Conservation (phyloP, 139 green algal species). For the Chloropicon primus region DNA sequence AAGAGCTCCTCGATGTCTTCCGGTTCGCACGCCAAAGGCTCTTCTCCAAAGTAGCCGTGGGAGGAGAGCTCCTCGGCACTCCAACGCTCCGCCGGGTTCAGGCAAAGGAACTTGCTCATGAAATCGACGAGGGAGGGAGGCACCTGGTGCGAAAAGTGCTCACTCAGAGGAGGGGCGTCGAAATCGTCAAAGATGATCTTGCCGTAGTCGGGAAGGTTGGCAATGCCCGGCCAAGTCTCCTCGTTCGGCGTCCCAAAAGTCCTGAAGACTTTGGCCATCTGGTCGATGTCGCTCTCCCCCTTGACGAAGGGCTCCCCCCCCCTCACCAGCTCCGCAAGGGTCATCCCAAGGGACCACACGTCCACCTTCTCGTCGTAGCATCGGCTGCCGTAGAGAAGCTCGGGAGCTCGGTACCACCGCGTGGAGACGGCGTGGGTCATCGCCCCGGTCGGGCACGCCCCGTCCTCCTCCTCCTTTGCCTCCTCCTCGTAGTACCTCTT, state of each 20-base stretch:
- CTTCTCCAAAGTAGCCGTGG: too few species aligned
- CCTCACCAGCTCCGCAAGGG: background rate
- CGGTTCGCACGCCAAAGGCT: too few species aligned
- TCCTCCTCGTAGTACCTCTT: background rate
- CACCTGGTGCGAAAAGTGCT: too few species aligned
- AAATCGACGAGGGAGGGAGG: too few species aligned
- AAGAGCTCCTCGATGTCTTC: too few species aligned
- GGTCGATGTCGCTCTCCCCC: conserved; percentile 8
- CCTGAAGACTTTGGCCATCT: conserved; percentile 5
- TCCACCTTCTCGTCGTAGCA: conserved; percentile 3
- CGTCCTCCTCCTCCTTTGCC: background rate
- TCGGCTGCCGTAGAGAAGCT: conserved; percentile 2
- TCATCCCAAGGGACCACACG: conserved; percentile 1
- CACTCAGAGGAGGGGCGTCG: too few species aligned
- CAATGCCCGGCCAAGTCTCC: background rate
- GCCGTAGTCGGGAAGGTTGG: conserved; percentile 1
- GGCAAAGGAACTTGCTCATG: too few species aligned
- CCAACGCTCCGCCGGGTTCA: too few species aligned
- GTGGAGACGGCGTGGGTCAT: conserved; percentile 1
- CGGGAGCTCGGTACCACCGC: conserved; percentile 1
- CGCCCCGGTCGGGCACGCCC: background rate
- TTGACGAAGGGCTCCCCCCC: background rate
- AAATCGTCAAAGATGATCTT: conserved; percentile 4
- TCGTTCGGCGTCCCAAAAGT: background rate
- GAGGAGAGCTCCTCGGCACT: too few species aligned